Evolutionary conservation across 352 stramenopile species (phyloP), one percentile per base, ranked within the genome.

Genomic region (Phytopythium oedochilum): DNA sequence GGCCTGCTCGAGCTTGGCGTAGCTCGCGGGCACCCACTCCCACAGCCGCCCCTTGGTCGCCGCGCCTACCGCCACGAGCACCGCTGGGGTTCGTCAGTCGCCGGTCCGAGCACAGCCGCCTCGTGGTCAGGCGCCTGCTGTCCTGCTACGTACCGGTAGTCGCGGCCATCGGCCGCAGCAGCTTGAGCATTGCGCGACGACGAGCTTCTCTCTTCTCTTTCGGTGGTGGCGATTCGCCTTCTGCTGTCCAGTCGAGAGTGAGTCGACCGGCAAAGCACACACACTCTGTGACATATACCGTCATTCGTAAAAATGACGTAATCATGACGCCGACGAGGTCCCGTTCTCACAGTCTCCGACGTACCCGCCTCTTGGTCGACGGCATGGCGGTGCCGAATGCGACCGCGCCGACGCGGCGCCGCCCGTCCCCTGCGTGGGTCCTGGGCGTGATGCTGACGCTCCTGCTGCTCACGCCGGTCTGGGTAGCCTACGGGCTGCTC

Each of bases 11-110:
- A 94, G 70, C 38, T 74, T 76, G 23, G 64, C 53, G 57, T 86
- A 86, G 68, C 72, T 88, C 31, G 84, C 84, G 32, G 80, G 76
- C 9, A 90, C 74, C 84, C 84, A 94, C 31, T 86, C 68, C 82
- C 82, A 92, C 28, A 71, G 64, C 45, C 66, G 63, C 20, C 77
- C 68, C 32, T 85, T 72, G 2, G 82, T 88, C 22, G 75, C 75
- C 59, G 70, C 62, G 29, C 77, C 82, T 88, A 57, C 62, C 44
- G 69, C 67, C 39, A 87, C 43, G 32, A 89, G 42, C 52, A 85
- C 46, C 39, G 60, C 75, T 86, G 62, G 53, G 52, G 3, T 2
- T 28, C 46, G 39, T 36, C 32, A 36, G 32, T 36, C 32, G 32
- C 32, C 32, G 5, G 29, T n/a, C n/a, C n/a, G n/a, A n/a, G n/a